phyloP scores from a whole-genome alignment of 2,329 filamentous ascomycete genomes.

The Stylonectria norvegica region DNA sequence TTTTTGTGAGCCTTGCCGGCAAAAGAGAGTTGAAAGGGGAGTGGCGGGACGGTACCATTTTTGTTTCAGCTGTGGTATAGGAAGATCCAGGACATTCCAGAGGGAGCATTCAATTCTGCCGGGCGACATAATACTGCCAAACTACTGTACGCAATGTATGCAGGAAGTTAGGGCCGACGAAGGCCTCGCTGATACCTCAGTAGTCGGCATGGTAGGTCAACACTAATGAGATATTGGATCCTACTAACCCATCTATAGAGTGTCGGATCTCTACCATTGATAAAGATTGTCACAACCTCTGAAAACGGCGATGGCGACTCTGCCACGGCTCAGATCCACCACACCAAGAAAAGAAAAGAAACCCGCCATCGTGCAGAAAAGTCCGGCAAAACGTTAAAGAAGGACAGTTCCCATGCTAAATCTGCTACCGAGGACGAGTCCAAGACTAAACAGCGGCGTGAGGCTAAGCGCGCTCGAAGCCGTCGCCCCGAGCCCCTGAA shows the following conservation, averaged over 20 bases:
- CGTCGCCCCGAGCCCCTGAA: neutral
- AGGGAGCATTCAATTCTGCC: slow-evolving; percentile 16
- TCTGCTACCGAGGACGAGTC: too few relatives aligned
- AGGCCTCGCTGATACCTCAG: slow-evolving; percentile 25
- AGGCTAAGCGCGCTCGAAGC: neutral
- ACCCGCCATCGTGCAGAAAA: neutral
- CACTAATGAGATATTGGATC: too few relatives aligned
- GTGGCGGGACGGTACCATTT: slow-evolving; percentile 33
- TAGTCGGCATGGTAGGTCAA: slow-evolving; percentile 24
- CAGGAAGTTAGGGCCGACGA: slow-evolving; percentile 22
- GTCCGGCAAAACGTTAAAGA: neutral
- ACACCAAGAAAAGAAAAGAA: neutral
- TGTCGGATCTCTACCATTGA: neutral
- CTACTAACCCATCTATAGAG: too few relatives aligned
- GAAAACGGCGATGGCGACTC: slow-evolving; percentile 1
- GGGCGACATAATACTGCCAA: slow-evolving; percentile 28
- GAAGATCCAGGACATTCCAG: slow-evolving; percentile 40
- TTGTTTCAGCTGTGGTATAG: slow-evolving; percentile 41
- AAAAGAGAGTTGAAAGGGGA: slow-evolving; percentile 20
- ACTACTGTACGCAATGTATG: slow-evolving; percentile 33
- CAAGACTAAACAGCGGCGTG: neutral
- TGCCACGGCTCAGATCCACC: slow-evolving; percentile 2
- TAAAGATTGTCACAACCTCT: too few relatives aligned
- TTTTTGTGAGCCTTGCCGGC: slow-evolving; percentile 35
- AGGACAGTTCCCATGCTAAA: too few relatives aligned